These are phyloP conservation scores for Kalaharituber pfeilii DNA, from an alignment of 2,329 filamentous ascomycete genomes.

Conservation along the genomic window DNA sequence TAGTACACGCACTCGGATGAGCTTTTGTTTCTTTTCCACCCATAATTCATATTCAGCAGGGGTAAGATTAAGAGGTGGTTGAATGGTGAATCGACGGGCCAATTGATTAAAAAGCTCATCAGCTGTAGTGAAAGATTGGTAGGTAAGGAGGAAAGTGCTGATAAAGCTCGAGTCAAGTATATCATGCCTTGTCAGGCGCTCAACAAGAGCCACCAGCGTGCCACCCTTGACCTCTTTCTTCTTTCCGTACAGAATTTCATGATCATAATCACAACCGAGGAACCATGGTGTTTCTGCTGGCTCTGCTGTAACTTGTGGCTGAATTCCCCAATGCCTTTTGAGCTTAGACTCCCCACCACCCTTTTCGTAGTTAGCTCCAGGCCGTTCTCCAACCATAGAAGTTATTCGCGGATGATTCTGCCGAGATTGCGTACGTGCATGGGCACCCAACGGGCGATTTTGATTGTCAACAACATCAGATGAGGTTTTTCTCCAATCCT, in stretches of 20 bases:
- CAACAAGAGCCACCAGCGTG: slow-evolving; percentile 72
- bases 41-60: slow-evolving; percentile 65
- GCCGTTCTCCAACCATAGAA: not conserved
- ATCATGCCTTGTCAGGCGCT: slow-evolving; percentile 89
- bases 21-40: slow-evolving; percentile 88
- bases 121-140: slow-evolving; percentile 83
- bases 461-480: not conserved
- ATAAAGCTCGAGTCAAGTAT: slow-evolving; percentile 91
- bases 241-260: slow-evolving; percentile 74
- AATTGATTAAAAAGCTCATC: slow-evolving; percentile 83
- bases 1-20: slow-evolving; percentile 86
- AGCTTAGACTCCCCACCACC: slow-evolving; percentile 33
- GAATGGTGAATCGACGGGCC: slow-evolving; percentile 78
- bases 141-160: slow-evolving; percentile 92
- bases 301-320: slow-evolving; percentile 6
- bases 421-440: not conserved
- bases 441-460: slow-evolving; percentile 5
- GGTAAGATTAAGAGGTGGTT: slow-evolving; percentile 67
- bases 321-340: slow-evolving; percentile 23
- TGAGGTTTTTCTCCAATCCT: slow-evolving; percentile 14
- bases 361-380: slow-evolving; percentile 2
- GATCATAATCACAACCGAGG: slow-evolving; percentile 69
- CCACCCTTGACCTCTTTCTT: slow-evolving; percentile 79
- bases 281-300: slow-evolving; percentile 55
- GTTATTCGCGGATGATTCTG: slow-evolving; percentile 1